These are phyloP conservation scores for Gastrodia elata DNA, from an alignment of 106 monocot genomes.

Conservation along the genomic window DNA sequence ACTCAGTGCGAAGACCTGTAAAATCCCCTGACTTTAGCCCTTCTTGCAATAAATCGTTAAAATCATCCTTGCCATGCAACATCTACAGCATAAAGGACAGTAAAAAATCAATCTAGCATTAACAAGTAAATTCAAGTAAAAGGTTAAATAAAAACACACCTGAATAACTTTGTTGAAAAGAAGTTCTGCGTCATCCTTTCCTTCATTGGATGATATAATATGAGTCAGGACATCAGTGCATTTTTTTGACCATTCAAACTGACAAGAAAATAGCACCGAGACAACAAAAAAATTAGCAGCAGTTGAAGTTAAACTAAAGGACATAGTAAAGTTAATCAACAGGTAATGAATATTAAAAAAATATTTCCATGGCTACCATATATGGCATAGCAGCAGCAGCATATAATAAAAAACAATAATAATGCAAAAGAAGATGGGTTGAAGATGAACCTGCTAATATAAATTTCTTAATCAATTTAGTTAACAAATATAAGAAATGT, in stretches of 20 bases:
- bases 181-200: constrained; percentile 54
- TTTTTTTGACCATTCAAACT: constrained; percentile 81
- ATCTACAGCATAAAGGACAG: constrained; percentile 33
- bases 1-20: constrained; percentile 65
- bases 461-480: background rate
- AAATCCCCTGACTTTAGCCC: constrained; percentile 71
- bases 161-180: constrained; percentile 62
- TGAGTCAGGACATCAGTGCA: constrained; percentile 49
- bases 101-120: constrained; percentile 6
- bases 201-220: constrained; percentile 40
- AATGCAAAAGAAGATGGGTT: background rate
- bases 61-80: constrained; percentile 61
- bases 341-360: constrained; percentile 3
- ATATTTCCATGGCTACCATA: background rate
- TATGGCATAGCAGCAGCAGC: background rate
- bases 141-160: constrained; percentile 18
- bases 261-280: constrained; percentile 7
- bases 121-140: background rate
- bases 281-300: background rate
- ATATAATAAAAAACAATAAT: background rate
- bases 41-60: constrained; percentile 36
- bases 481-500: constrained; percentile 3
- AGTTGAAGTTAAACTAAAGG: background rate
- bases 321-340: too few relatives aligned
- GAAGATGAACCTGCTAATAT: background rate